Evolutionary conservation across 1,284 basidiomycete genomes (phyloP), one percentile per base, ranked within the genome.

Genomic region (Tylopilus sp.): DNA sequence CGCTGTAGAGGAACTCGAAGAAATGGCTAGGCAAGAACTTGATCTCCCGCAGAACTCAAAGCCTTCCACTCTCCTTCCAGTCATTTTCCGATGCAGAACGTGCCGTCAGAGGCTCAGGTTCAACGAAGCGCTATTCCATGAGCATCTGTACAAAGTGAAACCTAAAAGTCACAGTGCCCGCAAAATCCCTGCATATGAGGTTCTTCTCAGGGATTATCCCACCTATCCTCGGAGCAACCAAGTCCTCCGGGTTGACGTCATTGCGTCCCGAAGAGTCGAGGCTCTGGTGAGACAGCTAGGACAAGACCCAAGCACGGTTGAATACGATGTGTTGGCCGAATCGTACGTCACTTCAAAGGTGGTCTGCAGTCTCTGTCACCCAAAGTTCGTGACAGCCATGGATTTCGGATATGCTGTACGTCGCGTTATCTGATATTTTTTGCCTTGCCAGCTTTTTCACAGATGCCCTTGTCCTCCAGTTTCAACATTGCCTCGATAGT

Each of bases 211-310:
- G 39, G 3, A 0, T 13, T 55, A 12, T 39, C 1, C 0, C 6
- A 19, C 10, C 5, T 24, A 39, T 55, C 57, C 61, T 39, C 55
- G 61, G 26, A 29, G 58, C 61, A 47, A 44, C 19, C 41, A 12
- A 15, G 47, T 56, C 44, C 61, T 72, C 18, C 49, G 26, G 36
- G 55, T 72, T 44, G 71, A 70, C 29, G 33, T 60, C 51, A 18
- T 10, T n/a, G 33, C 26, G 19, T 70, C 54, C 22, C 54, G 26
- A 47, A 70, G 59, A 49, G 57, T 65, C 47, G 60, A 70, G 18
- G 69, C 71, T 51, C 41, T 70, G 41, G 32, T 70, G 26, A 58
- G 22, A 58, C 62, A 56, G 53, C 57, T 72, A 24, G 61, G 69
- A 32, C 47, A 58, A 44, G 66, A 66, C 6, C 71, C 69, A 2